These are phyloP conservation scores for Pseudognaphalium luteoalbum DNA, from an alignment of 129 eudicot species.

Conservation along the genomic window DNA sequence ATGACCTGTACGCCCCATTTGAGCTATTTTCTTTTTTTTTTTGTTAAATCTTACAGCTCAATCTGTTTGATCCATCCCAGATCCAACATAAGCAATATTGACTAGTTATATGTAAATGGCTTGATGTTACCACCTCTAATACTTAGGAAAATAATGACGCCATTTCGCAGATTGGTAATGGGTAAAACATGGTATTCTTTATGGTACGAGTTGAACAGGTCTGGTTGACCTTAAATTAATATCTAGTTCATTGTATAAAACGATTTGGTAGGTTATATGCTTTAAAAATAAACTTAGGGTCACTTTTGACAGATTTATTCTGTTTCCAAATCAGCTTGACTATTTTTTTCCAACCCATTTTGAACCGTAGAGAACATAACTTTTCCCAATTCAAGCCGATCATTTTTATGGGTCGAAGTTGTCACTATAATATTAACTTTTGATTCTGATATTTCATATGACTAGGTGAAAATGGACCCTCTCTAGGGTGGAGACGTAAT, in stretches of 20 bases:
- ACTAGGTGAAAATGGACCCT: slow-evolving; percentile 53
- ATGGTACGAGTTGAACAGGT: background rate
- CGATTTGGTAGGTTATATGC: background rate
- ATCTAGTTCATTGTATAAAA: background rate
- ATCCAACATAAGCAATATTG: background rate
- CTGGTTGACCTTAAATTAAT: background rate
- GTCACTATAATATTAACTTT: background rate
- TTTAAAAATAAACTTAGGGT: background rate
- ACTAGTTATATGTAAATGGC: background rate
- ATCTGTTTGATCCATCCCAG: background rate
- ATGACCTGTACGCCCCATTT: background rate
- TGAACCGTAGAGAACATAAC: background rate
- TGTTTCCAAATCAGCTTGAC: background rate
- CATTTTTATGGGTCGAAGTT: background rate
- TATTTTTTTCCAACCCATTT: background rate
- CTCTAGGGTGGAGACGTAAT: slow-evolving; percentile 89
- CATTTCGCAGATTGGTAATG: background rate
- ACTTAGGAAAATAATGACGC: background rate
- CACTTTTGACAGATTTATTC: background rate
- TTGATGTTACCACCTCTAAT: background rate
- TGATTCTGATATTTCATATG: slow-evolving; percentile 13
- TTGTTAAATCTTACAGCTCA: background rate
- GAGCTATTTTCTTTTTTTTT: background rate
- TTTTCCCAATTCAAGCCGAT: background rate
- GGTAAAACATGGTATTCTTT: background rate